These are phyloP conservation scores for Herpomyces periplanetae DNA, from an alignment of 2,329 filamentous ascomycete genomes.

Conservation along the genomic window DNA sequence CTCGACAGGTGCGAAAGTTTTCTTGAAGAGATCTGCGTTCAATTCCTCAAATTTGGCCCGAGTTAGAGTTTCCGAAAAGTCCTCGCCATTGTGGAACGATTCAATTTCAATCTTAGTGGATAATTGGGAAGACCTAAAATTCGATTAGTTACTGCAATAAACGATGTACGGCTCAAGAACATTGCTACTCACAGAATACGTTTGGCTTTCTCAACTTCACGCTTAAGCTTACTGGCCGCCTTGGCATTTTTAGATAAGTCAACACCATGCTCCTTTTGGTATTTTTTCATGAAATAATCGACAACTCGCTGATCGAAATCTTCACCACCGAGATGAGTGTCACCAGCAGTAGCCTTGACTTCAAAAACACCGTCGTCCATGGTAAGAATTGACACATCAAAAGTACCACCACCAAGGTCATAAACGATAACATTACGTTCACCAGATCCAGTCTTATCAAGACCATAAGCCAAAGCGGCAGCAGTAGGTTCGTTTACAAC, in stretches of 20 bases:
- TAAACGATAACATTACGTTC: slow-evolving; percentile 73
- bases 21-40: slow-evolving; percentile 97
- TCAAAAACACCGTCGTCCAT: slow-evolving; percentile 79
- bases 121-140: slow-evolving; percentile 24
- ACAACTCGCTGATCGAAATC: slow-evolving; percentile 96
- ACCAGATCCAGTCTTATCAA: slow-evolving; percentile 45
- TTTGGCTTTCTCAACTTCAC: slow-evolving; percentile 98
- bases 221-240: slow-evolving; percentile 98
- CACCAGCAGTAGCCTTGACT: slow-evolving; percentile 73
- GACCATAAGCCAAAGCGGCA: slow-evolving; percentile 69
- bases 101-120: slow-evolving; percentile 84
- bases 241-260: slow-evolving; percentile 79
- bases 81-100: slow-evolving; percentile 75
- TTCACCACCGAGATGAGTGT: slow-evolving; percentile 88
- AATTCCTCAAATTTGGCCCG: slow-evolving; percentile 98
- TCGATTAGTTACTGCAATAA: too few species aligned
- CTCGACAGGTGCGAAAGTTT: slow-evolving; percentile 91
- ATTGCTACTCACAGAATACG: slow-evolving; percentile 30
- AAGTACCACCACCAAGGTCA: slow-evolving; percentile 74
- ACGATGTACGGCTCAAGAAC: too few species aligned
- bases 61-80: slow-evolving; percentile 92
- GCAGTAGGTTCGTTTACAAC: slow-evolving; percentile 90
- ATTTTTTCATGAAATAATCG: slow-evolving; percentile 74
- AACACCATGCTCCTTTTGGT: slow-evolving; percentile 59
- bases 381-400: slow-evolving; percentile 68